Evolutionary conservation across 257 asterid genomes (phyloP).

Genomic region (Paraleonurus japonicus): DNA sequence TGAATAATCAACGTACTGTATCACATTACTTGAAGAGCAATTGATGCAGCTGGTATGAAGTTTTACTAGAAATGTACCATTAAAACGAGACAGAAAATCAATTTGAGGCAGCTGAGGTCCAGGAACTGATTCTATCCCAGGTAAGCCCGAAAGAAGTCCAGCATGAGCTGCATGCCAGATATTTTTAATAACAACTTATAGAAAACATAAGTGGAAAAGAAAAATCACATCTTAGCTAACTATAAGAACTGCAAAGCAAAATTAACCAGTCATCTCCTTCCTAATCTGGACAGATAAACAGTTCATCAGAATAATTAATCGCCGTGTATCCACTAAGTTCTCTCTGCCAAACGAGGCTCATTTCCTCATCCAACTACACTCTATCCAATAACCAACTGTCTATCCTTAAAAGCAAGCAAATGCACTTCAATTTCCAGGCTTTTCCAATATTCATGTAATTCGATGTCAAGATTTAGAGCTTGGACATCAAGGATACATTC

Average conservation of each 20-base stretch:
- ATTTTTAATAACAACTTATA: slow-evolving; percentile 12
- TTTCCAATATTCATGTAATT: not conserved
- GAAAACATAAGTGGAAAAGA: slow-evolving; percentile 12
- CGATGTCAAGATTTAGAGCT: not conserved
- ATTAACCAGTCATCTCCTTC: not conserved
- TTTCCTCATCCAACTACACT: not conserved
- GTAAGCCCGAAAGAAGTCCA: slow-evolving; percentile 75
- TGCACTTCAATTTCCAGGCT: not conserved
- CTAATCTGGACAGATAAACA: not conserved
- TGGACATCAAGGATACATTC: not conserved
- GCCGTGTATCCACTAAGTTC: not conserved
- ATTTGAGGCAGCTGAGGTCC: slow-evolving; percentile 88
- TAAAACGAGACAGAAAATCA: slow-evolving; percentile 73
- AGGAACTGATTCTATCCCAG: slow-evolving; percentile 87
- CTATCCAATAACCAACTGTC: not conserved
- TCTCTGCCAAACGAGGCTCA: not conserved
- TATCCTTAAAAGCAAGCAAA: not conserved
- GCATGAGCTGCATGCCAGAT: slow-evolving; percentile 76
- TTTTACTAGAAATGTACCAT: slow-evolving; percentile 45
- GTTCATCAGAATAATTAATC: not conserved
- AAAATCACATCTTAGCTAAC: not conserved
- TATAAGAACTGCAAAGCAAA: not conserved
- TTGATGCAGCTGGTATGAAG: not conserved
- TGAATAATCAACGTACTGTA: slow-evolving; percentile 28
- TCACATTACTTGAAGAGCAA: slow-evolving; percentile 16